Evolutionary conservation across 2,329 filamentous ascomycete species (phyloP).

Genomic region (Bisporella sp.): DNA sequence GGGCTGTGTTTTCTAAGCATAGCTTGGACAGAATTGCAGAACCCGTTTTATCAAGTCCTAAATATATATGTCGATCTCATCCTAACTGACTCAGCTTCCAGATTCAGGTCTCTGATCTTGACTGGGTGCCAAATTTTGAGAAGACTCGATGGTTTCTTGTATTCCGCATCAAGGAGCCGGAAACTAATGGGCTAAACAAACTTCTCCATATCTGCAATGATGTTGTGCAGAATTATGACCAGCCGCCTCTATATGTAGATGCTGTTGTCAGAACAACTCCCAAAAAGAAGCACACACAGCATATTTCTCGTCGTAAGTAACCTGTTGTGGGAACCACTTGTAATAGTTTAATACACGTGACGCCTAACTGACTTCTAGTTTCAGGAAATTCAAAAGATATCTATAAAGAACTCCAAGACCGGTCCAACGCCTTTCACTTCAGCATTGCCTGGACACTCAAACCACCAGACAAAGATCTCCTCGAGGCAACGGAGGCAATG

Average conservation of each 20-base stretch:
- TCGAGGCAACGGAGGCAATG: constrained; percentile 28
- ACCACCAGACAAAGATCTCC: constrained; percentile 39
- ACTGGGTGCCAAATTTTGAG: constrained; percentile 63
- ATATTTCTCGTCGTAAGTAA: too few relatives aligned
- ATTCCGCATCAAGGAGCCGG: constrained; percentile 46
- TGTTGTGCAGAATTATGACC: constrained; percentile 50
- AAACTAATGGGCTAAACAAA: constrained; percentile 47
- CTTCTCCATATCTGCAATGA: constrained; percentile 64
- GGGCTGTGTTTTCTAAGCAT: too few relatives aligned
- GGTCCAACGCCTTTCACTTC: constrained; percentile 67
- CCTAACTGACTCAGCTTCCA: constrained; percentile 16
- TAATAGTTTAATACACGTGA: too few relatives aligned
- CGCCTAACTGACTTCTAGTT: too few relatives aligned
- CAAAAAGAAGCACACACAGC: not conserved
- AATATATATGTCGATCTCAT: constrained; percentile 1
- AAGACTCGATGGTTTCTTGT: constrained; percentile 78
- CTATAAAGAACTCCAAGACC: constrained; percentile 26
- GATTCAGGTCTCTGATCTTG: constrained; percentile 33
- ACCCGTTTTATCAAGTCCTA: too few relatives aligned
- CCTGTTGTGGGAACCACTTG: too few relatives aligned
- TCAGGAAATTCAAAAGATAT: too few relatives aligned
- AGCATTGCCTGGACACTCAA: constrained; percentile 80
- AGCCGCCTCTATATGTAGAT: constrained; percentile 62
- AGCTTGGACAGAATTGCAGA: too few relatives aligned
- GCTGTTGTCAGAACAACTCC: constrained; percentile 1